phyloP scores from a whole-genome alignment of 1,139 yeast species.

The Geotrichum cucujoidarum region DNA sequence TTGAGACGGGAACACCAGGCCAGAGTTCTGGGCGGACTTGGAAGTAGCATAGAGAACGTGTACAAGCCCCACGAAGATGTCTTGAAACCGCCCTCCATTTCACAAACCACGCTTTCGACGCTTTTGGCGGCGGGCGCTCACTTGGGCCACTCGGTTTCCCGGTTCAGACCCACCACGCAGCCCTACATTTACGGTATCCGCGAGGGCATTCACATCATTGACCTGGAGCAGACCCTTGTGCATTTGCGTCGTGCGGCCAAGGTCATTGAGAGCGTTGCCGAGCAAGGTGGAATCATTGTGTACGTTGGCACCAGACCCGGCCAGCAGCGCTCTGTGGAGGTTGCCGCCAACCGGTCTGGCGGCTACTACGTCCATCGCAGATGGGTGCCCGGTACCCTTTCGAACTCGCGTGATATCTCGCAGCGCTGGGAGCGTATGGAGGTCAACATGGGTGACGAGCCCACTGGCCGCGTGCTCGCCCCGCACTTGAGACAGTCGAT shows the following conservation, averaged over 20 bases:
- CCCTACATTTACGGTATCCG: slow-evolving; percentile 85
- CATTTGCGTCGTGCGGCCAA: slow-evolving; percentile 73
- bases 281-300: slow-evolving; percentile 77
- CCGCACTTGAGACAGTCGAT: slow-evolving; percentile 35
- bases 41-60: slow-evolving; percentile 59
- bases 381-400: slow-evolving; percentile 94
- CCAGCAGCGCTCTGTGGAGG: slow-evolving; percentile 67
- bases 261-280: slow-evolving; percentile 74
- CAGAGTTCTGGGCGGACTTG: slow-evolving; percentile 49
- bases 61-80: slow-evolving; percentile 68
- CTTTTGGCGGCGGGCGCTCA: slow-evolving; percentile 92
- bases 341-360: slow-evolving; percentile 69
- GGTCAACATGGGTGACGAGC: slow-evolving; percentile 58
- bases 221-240: slow-evolving; percentile 73
- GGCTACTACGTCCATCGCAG: slow-evolving; percentile 80
- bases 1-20: slow-evolving; percentile 63
- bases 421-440: slow-evolving; percentile 55
- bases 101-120: slow-evolving; percentile 59
- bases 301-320: slow-evolving; percentile 83
- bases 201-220: slow-evolving; percentile 83
- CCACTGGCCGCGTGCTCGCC: slow-evolving; percentile 54
- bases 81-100: slow-evolving; percentile 51
- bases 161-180: slow-evolving; percentile 81
- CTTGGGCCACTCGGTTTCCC: slow-evolving; percentile 78
- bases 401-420: slow-evolving; percentile 75